These are phyloP conservation scores for Talaromyces liani DNA, from an alignment of 495 filamentous ascomycete genomes.

Conservation along the genomic window DNA sequence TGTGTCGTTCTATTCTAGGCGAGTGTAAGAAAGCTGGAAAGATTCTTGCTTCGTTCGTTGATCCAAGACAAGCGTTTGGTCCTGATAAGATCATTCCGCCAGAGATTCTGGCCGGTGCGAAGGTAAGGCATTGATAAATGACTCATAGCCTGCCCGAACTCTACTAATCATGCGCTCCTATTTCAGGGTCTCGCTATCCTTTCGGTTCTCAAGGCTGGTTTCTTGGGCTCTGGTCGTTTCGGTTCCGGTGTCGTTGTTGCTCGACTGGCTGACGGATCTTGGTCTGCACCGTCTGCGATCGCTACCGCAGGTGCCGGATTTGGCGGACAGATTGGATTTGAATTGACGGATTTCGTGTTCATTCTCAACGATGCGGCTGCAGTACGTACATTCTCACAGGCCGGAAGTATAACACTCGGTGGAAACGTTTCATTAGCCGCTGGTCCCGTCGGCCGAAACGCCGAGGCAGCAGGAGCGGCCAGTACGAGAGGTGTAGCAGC, in stretches of 20 bases:
- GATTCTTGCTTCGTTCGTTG: slow-evolving; percentile 90
- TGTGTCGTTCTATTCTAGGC: slow-evolving; percentile 34
- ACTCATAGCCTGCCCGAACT: background rate
- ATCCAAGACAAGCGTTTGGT: slow-evolving; percentile 88
- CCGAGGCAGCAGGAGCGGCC: slow-evolving; percentile 91
- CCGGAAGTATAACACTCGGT: slow-evolving; percentile 82
- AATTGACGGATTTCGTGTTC: slow-evolving; percentile 98
- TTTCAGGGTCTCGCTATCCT: slow-evolving; percentile 84
- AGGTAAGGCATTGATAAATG: slow-evolving; percentile 44
- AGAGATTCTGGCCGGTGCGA: slow-evolving; percentile 79
- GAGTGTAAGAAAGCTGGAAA: slow-evolving; percentile 89
- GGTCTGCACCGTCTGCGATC: slow-evolving; percentile 93
- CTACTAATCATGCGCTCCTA: background rate
- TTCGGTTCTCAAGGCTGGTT: slow-evolving; percentile 92
- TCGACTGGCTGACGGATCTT: slow-evolving; percentile 80
- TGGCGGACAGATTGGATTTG: slow-evolving; percentile 94
- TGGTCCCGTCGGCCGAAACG: slow-evolving; percentile 88
- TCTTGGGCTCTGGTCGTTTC: slow-evolving; percentile 86
- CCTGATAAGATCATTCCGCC: slow-evolving; percentile 98
- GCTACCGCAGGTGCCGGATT: slow-evolving; percentile 86
- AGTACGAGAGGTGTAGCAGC: slow-evolving; percentile 84
- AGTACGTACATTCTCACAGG: slow-evolving; percentile 90
- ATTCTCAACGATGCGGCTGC: slow-evolving; percentile 90
- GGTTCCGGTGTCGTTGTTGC: slow-evolving; percentile 92
- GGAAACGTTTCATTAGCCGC: slow-evolving; percentile 96